phyloP scores from a whole-genome alignment of 208 protist species.

The Naegleria gruberi region DNA sequence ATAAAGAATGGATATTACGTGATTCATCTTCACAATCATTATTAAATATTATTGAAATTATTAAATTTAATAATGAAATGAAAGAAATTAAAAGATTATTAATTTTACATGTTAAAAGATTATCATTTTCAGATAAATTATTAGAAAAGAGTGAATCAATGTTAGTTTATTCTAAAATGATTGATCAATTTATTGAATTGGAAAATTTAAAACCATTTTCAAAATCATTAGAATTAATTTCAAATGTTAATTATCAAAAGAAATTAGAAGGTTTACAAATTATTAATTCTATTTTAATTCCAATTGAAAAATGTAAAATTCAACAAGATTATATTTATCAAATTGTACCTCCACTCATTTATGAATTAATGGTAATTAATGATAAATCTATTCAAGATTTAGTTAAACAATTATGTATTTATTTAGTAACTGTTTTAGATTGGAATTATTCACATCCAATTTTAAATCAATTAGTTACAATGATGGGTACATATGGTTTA shows the following conservation, averaged over 20 bases:
- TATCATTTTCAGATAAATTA: not conserved
- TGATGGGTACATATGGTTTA: not conserved
- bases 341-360: not conserved
- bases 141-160: not conserved
- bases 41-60: not conserved
- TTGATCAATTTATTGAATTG: not conserved
- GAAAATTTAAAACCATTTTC: not conserved
- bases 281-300: not conserved
- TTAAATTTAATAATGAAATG: not conserved
- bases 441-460: not conserved
- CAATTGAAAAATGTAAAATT: not conserved
- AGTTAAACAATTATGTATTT: not conserved
- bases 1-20: not conserved
- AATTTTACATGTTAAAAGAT: not conserved
- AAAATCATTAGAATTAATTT: not conserved
- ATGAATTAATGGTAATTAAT: not conserved
- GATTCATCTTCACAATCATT: not conserved
- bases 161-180: not conserved
- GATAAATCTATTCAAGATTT: not conserved
- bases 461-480: not conserved
- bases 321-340: not conserved
- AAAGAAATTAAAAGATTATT: not conserved
- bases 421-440: not conserved
- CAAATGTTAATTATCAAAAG: not conserved
- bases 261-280: not conserved